Evolutionary conservation across 176 grass and related monocot genomes (phyloP), one percentile per base, ranked within the genome.

Genomic region (Phyllostachys edulis): DNA sequence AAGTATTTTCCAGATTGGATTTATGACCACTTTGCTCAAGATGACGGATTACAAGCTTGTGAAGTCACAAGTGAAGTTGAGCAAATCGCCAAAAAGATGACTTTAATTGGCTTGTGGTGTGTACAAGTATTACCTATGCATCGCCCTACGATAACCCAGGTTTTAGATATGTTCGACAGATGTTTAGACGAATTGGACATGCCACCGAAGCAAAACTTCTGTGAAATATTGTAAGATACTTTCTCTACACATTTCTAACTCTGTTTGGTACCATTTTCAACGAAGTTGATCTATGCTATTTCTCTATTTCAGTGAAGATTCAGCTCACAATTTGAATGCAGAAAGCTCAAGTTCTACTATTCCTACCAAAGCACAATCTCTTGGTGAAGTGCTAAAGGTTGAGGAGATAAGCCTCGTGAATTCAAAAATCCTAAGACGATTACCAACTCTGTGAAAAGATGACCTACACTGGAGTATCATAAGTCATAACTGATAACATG

Each of bases 1-100:
- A 26, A 79, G 39, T 91, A 91, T 63, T 91, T 87, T 52, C 89
- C 89, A 46, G 75, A 91, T 29, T 91, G 89, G 89, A 80, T 91
- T 57, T 91, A 91, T 41, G 81, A 91, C 18, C 89, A 77, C 32
- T 71, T 91, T 29, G 18, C 72, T 75, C 56, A 67, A 69, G 67
- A 45, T 5, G 80, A 78, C 5, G 49, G 73, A 32, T 47, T 87
- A 7, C 16, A 45, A 69, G 67, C 26, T 61, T 63, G 50, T 41
- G 68, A 86, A 54, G 66, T 92, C 40, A 87, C 79, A 3, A 0
- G 5, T 0, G 84, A 92, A 26, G 63, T 56, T 0, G 87, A 87
- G 15, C 75, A 89, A 14, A 89, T 87, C 0, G 84, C 84, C 0
- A 87, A 55, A 66, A 89, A 87, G 84, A 89, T 92, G 91, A 41